Conservation (phyloP, 305 asterid genomes). For the Fraxinus sp. region DNA sequence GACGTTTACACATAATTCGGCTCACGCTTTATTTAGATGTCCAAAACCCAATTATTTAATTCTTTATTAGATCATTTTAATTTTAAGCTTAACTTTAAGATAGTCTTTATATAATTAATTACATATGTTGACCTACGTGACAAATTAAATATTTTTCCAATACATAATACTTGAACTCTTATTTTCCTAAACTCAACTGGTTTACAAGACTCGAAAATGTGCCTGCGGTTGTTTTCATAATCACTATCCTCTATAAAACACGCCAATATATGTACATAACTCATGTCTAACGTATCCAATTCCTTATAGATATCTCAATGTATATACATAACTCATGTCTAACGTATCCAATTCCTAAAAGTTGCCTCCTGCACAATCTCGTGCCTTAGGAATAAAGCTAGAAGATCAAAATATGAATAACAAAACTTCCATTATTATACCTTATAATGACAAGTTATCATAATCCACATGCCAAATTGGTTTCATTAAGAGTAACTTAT, state of each 20-base stretch:
- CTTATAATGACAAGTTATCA: not conserved
- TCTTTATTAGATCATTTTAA: no score
- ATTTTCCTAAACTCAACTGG: not conserved
- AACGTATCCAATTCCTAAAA: not conserved
- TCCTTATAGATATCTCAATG: no score
- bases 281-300: no score
- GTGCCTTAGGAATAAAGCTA: not conserved
- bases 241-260: not conserved
- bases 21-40: no score
- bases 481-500: not conserved
- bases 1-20: no score
- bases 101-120: no score
- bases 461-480: not conserved
- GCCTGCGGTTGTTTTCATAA: not conserved
- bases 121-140: no score
- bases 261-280: not conserved
- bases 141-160: no score
- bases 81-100: no score
- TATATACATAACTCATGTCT: not conserved
- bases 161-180: no score
- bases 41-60: no score
- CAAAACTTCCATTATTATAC: not conserved
- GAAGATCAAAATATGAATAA: not conserved
- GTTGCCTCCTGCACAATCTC: not conserved
- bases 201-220: not conserved